phyloP scores from a whole-genome alignment of 163 green algal genomes.

The Scenedesmus sp. region DNA sequence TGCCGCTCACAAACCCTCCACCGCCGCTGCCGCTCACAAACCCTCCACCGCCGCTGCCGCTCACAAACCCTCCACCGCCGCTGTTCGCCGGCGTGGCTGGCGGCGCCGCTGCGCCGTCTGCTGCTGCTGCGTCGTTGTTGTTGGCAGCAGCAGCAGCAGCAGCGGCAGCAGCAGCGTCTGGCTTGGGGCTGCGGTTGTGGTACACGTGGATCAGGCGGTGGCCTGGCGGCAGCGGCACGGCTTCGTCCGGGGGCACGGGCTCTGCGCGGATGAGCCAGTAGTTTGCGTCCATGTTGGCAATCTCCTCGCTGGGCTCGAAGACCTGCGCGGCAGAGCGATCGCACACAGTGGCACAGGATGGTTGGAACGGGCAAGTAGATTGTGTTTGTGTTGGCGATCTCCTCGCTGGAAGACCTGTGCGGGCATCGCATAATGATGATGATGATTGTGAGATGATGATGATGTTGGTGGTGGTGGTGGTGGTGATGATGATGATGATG shows the following conservation, averaged over 20 bases:
- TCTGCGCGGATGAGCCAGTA: slow-evolving; percentile 92
- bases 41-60: slow-evolving; percentile 16
- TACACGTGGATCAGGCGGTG: slow-evolving; percentile 61
- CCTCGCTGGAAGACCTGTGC: neutral
- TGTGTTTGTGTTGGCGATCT: neutral
- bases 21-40: slow-evolving; percentile 1
- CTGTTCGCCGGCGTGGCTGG: neutral
- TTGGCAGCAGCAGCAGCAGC: neutral
- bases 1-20: neutral
- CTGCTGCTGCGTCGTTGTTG: slow-evolving; percentile 18
- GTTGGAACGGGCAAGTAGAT: neutral
- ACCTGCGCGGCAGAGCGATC: slow-evolving; percentile 63
- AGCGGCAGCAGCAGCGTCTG: neutral
- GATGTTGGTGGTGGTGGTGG: too few species aligned
- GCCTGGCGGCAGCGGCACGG: neutral
- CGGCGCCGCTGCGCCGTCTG: slow-evolving; percentile 32
- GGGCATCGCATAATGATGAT: too few species aligned
- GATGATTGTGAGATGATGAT: too few species aligned
- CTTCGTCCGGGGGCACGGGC: slow-evolving; percentile 75
- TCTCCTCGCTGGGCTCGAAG: slow-evolving; percentile 63
- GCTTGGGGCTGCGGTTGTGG: slow-evolving; percentile 49
- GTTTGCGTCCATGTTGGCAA: slow-evolving; percentile 81
- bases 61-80: slow-evolving; percentile 5
- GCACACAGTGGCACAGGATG: neutral
- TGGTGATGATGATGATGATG: too few species aligned